Percentiles rank a stretch among this genome's conserved stretches.
Evolutionary conservation across 164 flowering plant species (phyloP).

Genomic region (Cinnamomum chago): DNA sequence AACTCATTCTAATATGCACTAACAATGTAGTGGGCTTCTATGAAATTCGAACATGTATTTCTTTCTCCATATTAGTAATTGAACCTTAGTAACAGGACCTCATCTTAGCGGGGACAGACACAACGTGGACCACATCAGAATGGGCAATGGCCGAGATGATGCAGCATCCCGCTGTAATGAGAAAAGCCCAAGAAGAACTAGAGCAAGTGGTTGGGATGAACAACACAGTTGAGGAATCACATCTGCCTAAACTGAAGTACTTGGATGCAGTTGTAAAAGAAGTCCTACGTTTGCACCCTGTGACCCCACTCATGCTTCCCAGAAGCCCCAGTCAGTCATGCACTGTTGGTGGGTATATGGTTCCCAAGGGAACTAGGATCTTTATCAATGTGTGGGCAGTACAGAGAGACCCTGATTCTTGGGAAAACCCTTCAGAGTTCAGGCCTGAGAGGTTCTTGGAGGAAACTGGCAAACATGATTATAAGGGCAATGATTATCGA

Average conservation of each 20-base stretch:
- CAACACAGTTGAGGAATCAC: constrained; percentile 22
- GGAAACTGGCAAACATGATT: constrained; percentile 7
- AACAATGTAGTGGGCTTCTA: not conserved
- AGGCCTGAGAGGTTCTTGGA: constrained; percentile 29
- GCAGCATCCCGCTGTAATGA: constrained; percentile 16
- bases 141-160: constrained; percentile 34
- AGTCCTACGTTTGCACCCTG: constrained; percentile 33
- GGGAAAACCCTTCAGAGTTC: constrained; percentile 37
- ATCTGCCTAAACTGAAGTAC: constrained; percentile 27
- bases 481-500: constrained; percentile 21
- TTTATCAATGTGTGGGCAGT: constrained; percentile 42
- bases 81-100: constrained; percentile 21
- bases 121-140: constrained; percentile 24
- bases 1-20: not conserved
- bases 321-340: constrained; percentile 11
- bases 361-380: constrained; percentile 29
- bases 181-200: constrained; percentile 24
- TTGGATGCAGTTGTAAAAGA: constrained; percentile 39
- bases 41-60: not conserved
- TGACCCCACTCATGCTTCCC: constrained; percentile 25
- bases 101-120: constrained; percentile 27
- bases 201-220: constrained; percentile 20
- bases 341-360: constrained; percentile 29
- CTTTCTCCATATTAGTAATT: not conserved
- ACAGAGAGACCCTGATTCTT: constrained; percentile 41